Evolutionary conservation across 2,329 filamentous ascomycete species (phyloP), one percentile per base, ranked within the genome.

Genomic region (Aureobasidium uvarum): DNA sequence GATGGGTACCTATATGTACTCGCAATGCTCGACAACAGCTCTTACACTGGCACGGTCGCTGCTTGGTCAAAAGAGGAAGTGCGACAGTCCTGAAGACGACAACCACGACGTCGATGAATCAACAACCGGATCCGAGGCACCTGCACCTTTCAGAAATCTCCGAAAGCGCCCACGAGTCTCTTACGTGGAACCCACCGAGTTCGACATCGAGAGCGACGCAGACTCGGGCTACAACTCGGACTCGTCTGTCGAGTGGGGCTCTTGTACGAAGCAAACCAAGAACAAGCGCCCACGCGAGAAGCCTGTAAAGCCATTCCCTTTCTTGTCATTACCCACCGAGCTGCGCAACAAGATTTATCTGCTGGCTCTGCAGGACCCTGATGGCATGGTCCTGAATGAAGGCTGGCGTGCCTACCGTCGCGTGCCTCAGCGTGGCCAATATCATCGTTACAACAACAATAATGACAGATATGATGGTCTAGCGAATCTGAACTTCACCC

Each of bases 271-370:
- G 43, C 41, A 48, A 5, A n/a, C 28, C 31, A 60, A 48, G 2
- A n/a, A n/a, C 31, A 60, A 60, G 7, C 43, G 28, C 5, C 2
- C 28, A 18, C 41, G 56, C 43, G 48, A 60, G 48, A 48, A 60
- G 28, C 31, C 41, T 10, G 56, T 48, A 11, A 60, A 48, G 31
- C 28, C 28, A n/a, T 64, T 64, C 18, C 60, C 39, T 11, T 55
- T 64, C 33, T 23, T 64, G 16, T 64, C 60, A 3, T 62, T 69
- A 1, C 62, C 68, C 11, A 41, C 52, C 4, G 68, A 69, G 23
- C 23, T 69, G 18, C 66, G 68, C 16, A 68, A 69, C 39, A 39
- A 68, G 16, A 69, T 69, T 14, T 68, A 66, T 41, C 18, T 31
- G 13, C 39, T 67, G 5, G 63, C 58, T 6, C 13, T 60, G 13